Percentiles rank a stretch among this genome's conserved stretches.
Evolutionary conservation across 2,329 filamentous ascomycete species (phyloP).

Genomic region (Ceratocystis smalleyi): DNA sequence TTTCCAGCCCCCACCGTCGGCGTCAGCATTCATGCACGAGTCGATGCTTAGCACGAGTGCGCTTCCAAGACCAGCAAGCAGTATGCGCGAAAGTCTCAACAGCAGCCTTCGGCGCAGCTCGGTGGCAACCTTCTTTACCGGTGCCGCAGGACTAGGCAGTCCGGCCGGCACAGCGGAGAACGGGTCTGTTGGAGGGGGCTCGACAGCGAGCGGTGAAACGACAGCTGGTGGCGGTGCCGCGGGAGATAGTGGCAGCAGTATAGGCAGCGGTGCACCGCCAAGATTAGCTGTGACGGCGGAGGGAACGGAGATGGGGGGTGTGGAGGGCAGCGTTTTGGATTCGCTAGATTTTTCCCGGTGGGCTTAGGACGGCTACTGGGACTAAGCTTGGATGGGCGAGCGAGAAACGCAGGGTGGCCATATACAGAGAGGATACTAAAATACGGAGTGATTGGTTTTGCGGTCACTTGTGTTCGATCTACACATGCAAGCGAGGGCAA

Average conservation of each 20-base stretch:
- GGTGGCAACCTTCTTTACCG: slow-evolving; percentile 47
- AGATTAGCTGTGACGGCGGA: slow-evolving; percentile 33
- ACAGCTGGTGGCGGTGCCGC: slow-evolving; percentile 37
- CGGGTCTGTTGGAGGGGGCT: neutral
- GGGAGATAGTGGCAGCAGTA: slow-evolving; percentile 41
- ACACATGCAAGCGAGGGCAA: too few relatives aligned
- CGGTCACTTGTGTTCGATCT: neutral
- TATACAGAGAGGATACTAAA: neutral
- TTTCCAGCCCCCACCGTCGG: slow-evolving; percentile 15
- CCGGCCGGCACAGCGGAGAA: neutral
- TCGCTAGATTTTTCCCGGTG: slow-evolving; percentile 37
- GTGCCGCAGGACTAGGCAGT: neutral
- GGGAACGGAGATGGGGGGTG: slow-evolving; percentile 34
- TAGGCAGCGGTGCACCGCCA: slow-evolving; percentile 20
- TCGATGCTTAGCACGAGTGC: slow-evolving; percentile 21
- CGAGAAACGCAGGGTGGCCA: neutral
- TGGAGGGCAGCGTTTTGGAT: slow-evolving; percentile 26
- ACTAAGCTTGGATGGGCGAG: neutral
- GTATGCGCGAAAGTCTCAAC: slow-evolving; percentile 44
- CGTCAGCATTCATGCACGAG: slow-evolving; percentile 15
- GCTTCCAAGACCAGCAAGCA: slow-evolving; percentile 30
- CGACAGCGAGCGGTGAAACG: slow-evolving; percentile 40
- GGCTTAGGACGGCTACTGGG: slow-evolving; percentile 23
- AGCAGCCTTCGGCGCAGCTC: slow-evolving; percentile 46
- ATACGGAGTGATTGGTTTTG: neutral